Evolutionary conservation across 2,329 filamentous ascomycete species (phyloP).

Genomic region (Colletotrichum sp.): DNA sequence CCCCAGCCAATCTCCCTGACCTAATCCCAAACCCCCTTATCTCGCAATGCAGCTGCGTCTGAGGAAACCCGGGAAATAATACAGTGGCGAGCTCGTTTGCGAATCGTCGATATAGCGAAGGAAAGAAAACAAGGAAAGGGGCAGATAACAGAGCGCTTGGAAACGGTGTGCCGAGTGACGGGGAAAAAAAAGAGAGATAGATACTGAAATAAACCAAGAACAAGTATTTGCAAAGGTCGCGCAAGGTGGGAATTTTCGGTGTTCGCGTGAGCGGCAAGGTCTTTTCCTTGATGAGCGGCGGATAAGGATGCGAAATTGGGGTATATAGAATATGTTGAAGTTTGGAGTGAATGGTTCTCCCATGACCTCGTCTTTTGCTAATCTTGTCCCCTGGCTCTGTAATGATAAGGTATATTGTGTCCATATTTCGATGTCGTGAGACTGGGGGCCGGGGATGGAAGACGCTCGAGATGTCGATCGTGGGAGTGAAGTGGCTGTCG

Average conservation of each 20-base stretch:
- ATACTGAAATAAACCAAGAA: neutral
- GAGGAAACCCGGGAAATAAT: constrained; percentile 3
- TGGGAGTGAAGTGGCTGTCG: constrained; percentile 1
- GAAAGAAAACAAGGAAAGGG: constrained; percentile 17
- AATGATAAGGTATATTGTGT: constrained; percentile 11
- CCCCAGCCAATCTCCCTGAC: neutral
- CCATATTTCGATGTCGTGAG: neutral
- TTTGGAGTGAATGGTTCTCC: neutral
- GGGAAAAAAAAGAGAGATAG: neutral
- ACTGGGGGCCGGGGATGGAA: neutral
- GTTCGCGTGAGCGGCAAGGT: constrained; percentile 35
- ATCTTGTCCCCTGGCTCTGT: neutral
- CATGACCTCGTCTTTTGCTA: neutral
- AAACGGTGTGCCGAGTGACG: neutral
- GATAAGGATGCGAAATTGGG: constrained; percentile 19
- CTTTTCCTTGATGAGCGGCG: constrained; percentile 23
- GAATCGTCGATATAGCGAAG: constrained; percentile 12
- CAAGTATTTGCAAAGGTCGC: neutral
- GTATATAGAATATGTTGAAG: constrained; percentile 12
- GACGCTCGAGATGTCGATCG: neutral
- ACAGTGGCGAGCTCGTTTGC: neutral
- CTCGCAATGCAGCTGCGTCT: neutral
- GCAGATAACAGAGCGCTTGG: constrained; percentile 17
- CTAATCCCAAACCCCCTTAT: neutral
- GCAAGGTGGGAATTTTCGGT: constrained; percentile 14